Percentiles rank a stretch among this genome's conserved stretches.
Conservation (phyloP, 495 filamentous ascomycete genomes). For the Paragyromitra xinjiangensis region DNA sequence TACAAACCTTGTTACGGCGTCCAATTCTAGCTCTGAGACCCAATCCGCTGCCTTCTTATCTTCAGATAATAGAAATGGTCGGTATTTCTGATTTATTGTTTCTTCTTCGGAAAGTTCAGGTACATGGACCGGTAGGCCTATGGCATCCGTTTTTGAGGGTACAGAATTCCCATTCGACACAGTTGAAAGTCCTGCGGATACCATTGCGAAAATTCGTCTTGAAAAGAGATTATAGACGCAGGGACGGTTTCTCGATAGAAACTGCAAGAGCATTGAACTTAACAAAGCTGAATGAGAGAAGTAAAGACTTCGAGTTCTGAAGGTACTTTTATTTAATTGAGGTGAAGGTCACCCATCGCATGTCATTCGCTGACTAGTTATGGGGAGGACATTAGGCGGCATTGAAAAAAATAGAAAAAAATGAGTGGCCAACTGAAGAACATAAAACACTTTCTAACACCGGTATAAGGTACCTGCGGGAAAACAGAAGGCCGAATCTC, state of each 20-base stretch:
- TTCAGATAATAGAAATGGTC: conserved; percentile 66
- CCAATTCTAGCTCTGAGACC: conserved; percentile 67
- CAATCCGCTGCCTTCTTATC: conserved; percentile 62
- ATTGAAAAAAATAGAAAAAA: background rate
- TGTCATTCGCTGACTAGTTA: conserved; percentile 5
- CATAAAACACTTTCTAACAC: background rate
- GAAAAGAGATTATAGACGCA: background rate
- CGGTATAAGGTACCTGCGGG: background rate
- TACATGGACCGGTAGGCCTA: background rate
- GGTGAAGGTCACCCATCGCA: background rate
- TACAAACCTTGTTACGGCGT: conserved; percentile 65
- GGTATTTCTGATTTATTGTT: conserved; percentile 60
- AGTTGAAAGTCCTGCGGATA: background rate
- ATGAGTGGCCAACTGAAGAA: background rate
- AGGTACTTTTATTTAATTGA: background rate
- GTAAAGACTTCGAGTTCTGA: background rate
- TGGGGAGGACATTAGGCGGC: background rate
- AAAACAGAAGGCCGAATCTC: background rate
- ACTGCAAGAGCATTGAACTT: background rate
- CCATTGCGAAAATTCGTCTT: conserved; percentile 13
- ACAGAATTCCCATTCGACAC: background rate
- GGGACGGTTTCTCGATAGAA: background rate
- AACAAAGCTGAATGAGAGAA: background rate
- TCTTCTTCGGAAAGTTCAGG: conserved; percentile 23
- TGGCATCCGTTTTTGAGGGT: background rate